phyloP scores from a whole-genome alignment of 495 filamentous ascomycete genomes.

The Neurospora discreta region DNA sequence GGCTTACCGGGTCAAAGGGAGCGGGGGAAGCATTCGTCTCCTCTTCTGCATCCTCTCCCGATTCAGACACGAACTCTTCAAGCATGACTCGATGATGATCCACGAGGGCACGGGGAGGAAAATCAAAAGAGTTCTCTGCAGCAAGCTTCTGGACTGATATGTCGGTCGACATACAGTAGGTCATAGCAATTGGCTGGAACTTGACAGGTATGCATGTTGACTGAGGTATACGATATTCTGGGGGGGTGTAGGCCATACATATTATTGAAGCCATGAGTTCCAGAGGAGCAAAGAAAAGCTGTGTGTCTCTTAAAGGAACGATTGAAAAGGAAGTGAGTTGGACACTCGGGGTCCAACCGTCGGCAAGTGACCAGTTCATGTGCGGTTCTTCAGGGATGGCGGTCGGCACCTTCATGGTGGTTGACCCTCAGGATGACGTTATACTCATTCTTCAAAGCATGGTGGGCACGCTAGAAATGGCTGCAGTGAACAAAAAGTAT shows the following conservation, averaged over 20 bases:
- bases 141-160: not conserved
- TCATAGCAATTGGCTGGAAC: not conserved
- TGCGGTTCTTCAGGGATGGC: not conserved
- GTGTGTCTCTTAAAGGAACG: not conserved
- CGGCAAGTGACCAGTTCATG: not conserved
- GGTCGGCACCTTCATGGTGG: not conserved
- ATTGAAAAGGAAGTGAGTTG: not conserved
- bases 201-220: not conserved
- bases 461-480: not conserved
- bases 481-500: not conserved
- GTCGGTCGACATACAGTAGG: not conserved
- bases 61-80: not conserved
- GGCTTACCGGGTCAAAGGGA: not conserved
- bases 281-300: not conserved
- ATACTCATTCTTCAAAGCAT: not conserved
- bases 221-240: not conserved
- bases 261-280: not conserved
- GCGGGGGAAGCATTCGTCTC: not conserved
- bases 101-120: not conserved
- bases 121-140: not conserved
- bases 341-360: not conserved
- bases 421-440: not conserved
- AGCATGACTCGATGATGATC: not conserved
- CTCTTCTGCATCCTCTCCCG: not conserved
- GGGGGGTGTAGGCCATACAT: not conserved